These are phyloP conservation scores for Camelina laxa DNA, from an alignment of 345 rosid genomes.

Conservation along the genomic window DNA sequence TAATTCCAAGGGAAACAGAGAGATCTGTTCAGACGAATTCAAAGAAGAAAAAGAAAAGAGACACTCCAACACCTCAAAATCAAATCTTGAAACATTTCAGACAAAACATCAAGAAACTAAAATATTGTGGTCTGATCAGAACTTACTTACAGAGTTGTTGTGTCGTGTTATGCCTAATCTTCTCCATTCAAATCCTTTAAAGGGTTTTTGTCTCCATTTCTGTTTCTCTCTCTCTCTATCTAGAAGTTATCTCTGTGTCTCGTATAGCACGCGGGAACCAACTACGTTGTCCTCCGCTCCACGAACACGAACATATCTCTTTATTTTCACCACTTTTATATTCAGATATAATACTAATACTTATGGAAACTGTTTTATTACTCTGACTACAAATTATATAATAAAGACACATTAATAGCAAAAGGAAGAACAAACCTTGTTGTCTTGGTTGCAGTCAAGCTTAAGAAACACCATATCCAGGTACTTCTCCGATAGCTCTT, in stretches of 20 bases:
- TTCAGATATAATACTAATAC: neutral
- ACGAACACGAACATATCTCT: slow-evolving; percentile 41
- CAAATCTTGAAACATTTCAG: slow-evolving; percentile 13
- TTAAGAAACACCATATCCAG: too few relatives aligned
- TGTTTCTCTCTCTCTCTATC: slow-evolving; percentile 26
- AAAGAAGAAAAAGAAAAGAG: neutral
- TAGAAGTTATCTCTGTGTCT: slow-evolving; percentile 21
- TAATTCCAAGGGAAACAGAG: neutral
- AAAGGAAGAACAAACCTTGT: too few relatives aligned
- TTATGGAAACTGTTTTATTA: slow-evolving; percentile 18
- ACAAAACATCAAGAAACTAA: neutral
- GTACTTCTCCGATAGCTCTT: too few relatives aligned
- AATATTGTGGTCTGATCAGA: neutral
- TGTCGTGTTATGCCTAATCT: slow-evolving; percentile 26
- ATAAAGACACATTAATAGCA: too few relatives aligned
- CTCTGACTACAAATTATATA: slow-evolving; percentile 25
- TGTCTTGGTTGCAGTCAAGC: too few relatives aligned
- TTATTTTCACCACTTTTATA: slow-evolving; percentile 1
- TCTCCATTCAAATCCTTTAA: slow-evolving; percentile 22
- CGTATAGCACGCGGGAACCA: slow-evolving; percentile 37
- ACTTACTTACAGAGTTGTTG: slow-evolving; percentile 32
- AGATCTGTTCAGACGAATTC: slow-evolving; percentile 23
- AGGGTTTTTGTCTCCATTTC: slow-evolving; percentile 11
- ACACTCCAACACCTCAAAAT: neutral
- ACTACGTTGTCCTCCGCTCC: slow-evolving; percentile 40